Conservation (phyloP, 768 basidiomycete genomes). For the Suillus luteus region DNA sequence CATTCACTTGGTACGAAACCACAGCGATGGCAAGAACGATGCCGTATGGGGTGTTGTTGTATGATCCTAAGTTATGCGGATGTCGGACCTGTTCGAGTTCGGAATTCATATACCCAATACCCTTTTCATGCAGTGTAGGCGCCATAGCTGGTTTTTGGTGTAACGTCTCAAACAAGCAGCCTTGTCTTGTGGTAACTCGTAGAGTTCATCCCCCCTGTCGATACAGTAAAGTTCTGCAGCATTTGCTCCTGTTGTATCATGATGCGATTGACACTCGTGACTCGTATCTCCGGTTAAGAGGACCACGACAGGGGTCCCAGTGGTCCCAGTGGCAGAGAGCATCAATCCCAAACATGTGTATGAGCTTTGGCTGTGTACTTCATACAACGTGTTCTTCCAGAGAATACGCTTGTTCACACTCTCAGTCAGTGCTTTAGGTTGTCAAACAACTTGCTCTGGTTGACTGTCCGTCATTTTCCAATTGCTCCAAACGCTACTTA, state of each 20-base stretch:
- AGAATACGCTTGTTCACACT: not conserved
- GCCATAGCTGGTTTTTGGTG: not conserved
- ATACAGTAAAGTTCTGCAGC: not conserved
- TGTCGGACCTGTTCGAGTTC: not conserved
- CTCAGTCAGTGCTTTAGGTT: not conserved
- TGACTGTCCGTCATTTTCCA: not conserved
- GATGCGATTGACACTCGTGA: not conserved
- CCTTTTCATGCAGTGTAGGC: not conserved
- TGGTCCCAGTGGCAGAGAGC: not conserved
- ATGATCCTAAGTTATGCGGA: not conserved
- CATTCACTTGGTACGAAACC: slow-evolving; percentile 5
- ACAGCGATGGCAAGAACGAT: not conserved
- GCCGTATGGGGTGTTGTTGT: not conserved
- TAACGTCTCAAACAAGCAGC: not conserved
- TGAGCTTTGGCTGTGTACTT: not conserved
- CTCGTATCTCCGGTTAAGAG: not conserved
- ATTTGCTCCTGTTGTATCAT: not conserved
- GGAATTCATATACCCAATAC: not conserved
- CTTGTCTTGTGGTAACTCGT: not conserved
- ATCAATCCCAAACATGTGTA: not conserved
- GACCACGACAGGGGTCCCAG: not conserved
- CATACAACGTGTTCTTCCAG: not conserved
- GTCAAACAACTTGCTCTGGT: not conserved
- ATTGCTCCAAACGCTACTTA: not conserved
- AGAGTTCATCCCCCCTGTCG: not conserved